Conservation (phyloP, 2,329 filamentous ascomycete species). For the Talaromyces verruculosus region DNA sequence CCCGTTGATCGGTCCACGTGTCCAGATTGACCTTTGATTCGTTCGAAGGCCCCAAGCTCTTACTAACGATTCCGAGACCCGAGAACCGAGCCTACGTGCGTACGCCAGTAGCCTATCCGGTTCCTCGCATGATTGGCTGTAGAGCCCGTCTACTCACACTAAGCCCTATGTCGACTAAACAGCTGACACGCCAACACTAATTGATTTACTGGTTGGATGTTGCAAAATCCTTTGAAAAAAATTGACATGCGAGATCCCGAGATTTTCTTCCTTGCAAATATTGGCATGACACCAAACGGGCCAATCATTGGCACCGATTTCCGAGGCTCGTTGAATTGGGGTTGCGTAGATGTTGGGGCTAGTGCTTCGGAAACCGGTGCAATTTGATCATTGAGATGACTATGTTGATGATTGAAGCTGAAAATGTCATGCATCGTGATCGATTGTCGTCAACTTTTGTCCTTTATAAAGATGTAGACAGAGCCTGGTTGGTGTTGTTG, state of each 20-base stretch:
- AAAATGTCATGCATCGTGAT: background rate
- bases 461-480: background rate
- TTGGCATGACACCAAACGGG: background rate
- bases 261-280: background rate
- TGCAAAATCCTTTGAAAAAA: background rate
- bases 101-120: no score
- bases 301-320: background rate
- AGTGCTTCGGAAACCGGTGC: background rate
- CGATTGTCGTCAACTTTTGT: background rate
- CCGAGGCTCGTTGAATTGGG: background rate
- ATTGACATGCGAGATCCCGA: background rate
- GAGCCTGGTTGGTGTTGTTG: background rate
- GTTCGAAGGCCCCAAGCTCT: background rate
- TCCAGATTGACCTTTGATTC: background rate
- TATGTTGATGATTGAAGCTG: background rate
- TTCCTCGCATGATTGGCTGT: no score
- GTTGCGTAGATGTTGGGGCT: background rate
- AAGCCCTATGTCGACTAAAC: background rate
- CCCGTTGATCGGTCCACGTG: background rate
- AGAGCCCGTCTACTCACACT: no score
- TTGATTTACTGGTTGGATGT: background rate
- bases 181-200: background rate
- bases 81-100: background rate
- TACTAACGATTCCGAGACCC: background rate
- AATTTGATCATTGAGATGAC: background rate